Evolutionary conservation across 148 eudicot species (phyloP).

Genomic region (Rhododendron henanense): DNA sequence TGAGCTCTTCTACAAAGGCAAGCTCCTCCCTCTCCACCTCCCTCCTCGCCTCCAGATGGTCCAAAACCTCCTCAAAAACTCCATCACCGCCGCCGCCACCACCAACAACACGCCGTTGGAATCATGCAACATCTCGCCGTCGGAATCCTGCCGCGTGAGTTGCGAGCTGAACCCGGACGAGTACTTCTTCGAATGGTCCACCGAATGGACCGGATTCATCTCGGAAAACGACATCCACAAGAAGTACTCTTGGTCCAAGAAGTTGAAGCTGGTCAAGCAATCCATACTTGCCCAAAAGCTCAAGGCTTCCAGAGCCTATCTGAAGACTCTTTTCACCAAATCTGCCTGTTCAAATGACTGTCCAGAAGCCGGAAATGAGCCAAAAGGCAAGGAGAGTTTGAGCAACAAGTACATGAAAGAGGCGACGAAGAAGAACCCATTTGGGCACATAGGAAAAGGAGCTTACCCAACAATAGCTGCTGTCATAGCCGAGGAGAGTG

Average conservation of each 20-base stretch:
- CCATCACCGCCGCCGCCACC: constrained; percentile 13
- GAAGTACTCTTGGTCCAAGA: constrained; percentile 50
- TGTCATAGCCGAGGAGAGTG: constrained; percentile 22
- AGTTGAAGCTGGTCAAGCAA: constrained; percentile 50
- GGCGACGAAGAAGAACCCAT: constrained; percentile 27
- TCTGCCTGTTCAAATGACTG: constrained; percentile 35
- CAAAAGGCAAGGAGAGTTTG: constrained; percentile 24
- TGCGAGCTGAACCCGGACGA: constrained; percentile 62
- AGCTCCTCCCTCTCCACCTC: constrained; percentile 76
- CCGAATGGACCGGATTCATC: constrained; percentile 30
- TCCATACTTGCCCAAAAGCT: constrained; percentile 44
- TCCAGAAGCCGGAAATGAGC: constrained; percentile 10
- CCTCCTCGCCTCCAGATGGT: constrained; percentile 63
- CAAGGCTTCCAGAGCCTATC: constrained; percentile 50
- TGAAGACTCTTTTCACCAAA: constrained; percentile 57
- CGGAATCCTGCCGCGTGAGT: constrained; percentile 60
- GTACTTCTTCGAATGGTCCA: constrained; percentile 56
- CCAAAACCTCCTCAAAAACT: constrained; percentile 37
- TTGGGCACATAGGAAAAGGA: constrained; percentile 31
- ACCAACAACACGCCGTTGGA: constrained; percentile 43
- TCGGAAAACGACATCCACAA: constrained; percentile 20
- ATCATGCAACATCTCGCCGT: constrained; percentile 57
- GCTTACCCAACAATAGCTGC: constrained; percentile 35
- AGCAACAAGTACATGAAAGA: constrained; percentile 24
- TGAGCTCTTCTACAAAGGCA: constrained; percentile 81